Base-by-base conservation (phyloP, 2,329 filamentous ascomycete species). In the Biscogniauxia marginata region DNA sequence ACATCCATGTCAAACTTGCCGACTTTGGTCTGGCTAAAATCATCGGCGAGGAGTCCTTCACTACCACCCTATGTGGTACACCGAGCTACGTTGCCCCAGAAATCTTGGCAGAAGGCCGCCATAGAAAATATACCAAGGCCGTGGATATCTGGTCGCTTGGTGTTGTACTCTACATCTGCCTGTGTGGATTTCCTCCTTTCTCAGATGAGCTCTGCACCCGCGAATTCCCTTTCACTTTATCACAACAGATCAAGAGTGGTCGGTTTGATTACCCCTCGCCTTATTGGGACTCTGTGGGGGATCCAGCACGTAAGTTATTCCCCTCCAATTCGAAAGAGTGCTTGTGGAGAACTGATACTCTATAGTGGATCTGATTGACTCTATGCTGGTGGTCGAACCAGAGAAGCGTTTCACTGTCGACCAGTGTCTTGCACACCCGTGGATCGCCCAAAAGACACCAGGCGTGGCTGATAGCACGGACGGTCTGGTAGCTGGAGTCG, bases 11-110 rank as follows among this genome's bases (percentile, higher is more conserved):
- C 61, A 99, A 99, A 75, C 77, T 99, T 59, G 95, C 93, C 19
- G 95, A 99, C 73, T 99, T 99, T 74, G 95, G 95, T 47, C 82
- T 99, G 39, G 93, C 95, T 45, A 99, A 99, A 76, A 98, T 99
- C 63, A 96, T 99, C 63, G 96, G 96, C 60, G 95, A 99, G 72
- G 92, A 97, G 70, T 97, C 93, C 0, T 99, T 99, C 71, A 98
- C 95, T 1, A 97, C 93, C 0, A 98, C 95, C 0, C 78, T 99
- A 61, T 95, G 95, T 71, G 95, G 95, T 61, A 99, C 95, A n/a
- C 95, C 93, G 5, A 95, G 90, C 73, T 96, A 99, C 71, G 93
- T 98, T 58, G 95, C 96, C 1, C 95, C 95, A 1, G 95, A 99
- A 72, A 96, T 99, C 55, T 79, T 99, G 4, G 89, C 92, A 67